A percentile compares a stretch with the other conserved stretches of the same genome.
Evolutionary conservation across 371 early-diverging fungal species (phyloP).

Genomic region (Choanephora cucurbitarum): DNA sequence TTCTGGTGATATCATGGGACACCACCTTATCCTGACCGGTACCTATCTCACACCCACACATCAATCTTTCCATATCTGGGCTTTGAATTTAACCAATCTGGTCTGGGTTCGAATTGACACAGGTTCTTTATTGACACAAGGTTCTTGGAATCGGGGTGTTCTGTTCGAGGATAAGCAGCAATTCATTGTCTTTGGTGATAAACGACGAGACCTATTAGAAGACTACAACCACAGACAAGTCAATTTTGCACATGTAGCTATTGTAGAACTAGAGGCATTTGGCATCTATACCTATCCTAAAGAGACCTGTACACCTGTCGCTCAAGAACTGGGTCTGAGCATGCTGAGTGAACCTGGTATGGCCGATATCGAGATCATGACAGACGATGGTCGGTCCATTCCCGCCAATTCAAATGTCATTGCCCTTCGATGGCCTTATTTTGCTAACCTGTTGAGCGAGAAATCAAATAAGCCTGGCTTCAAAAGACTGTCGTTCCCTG

Average conservation of each 20-base stretch:
- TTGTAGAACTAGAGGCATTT: slow-evolving; percentile 68
- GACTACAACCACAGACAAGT: slow-evolving; percentile 77
- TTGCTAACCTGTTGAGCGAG: slow-evolving; percentile 47
- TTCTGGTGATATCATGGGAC: slow-evolving; percentile 64
- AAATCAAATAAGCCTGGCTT: slow-evolving; percentile 9
- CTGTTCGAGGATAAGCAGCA: slow-evolving; percentile 62
- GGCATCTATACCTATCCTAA: slow-evolving; percentile 54
- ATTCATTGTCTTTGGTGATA: slow-evolving; percentile 17
- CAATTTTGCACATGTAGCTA: slow-evolving; percentile 63
- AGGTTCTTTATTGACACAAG: slow-evolving; percentile 63
- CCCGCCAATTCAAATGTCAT: slow-evolving; percentile 73
- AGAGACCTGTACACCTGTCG: slow-evolving; percentile 39
- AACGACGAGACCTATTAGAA: slow-evolving; percentile 58
- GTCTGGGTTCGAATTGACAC: slow-evolving; percentile 74
- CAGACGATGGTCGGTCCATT: slow-evolving; percentile 57
- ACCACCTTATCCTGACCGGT: slow-evolving; percentile 74
- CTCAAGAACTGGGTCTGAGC: slow-evolving; percentile 59
- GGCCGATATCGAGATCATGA: slow-evolving; percentile 69
- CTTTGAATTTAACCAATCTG: slow-evolving; percentile 63
- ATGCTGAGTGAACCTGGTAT: slow-evolving; percentile 67
- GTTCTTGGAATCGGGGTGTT: slow-evolving; percentile 81
- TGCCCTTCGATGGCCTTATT: slow-evolving; percentile 68
- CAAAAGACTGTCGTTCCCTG: slow-evolving; percentile 57
- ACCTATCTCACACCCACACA: slow-evolving; percentile 70
- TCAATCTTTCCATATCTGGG: slow-evolving; percentile 76